Conservation (phyloP, 2,329 filamentous ascomycete species). For the Fusarium bactridioides region DNA sequence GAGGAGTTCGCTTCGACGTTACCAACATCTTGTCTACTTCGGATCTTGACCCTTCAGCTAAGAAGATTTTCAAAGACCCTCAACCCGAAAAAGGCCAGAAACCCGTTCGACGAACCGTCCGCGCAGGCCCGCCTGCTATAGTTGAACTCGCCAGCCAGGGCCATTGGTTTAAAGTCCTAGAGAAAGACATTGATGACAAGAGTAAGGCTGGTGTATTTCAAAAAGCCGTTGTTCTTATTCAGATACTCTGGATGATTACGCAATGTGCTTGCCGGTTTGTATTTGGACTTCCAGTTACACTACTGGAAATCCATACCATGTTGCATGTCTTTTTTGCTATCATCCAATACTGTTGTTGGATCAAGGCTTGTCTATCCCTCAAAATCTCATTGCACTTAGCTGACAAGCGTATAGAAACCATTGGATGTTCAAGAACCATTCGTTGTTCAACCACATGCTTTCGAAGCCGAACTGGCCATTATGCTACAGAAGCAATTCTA, state of each 20-base stretch:
- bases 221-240: background rate
- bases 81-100: background rate
- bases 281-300: background rate
- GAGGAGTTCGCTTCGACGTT: background rate
- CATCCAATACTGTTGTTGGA: background rate
- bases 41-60: background rate
- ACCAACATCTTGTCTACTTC: background rate
- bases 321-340: background rate
- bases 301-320: background rate
- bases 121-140: background rate
- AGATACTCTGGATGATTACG: background rate
- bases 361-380: background rate
- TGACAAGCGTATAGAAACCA: background rate
- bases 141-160: background rate
- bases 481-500: background rate
- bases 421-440: background rate
- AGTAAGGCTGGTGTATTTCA: background rate
- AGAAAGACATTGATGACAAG: background rate
- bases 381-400: fast-evolving
- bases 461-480: fast-evolving
- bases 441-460: fast-evolving
- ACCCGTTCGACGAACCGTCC: background rate
- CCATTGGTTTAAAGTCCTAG: background rate
- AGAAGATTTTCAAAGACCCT: background rate
- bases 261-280: background rate